These are phyloP conservation scores for Diaporthe sp. DNA, from an alignment of 2,329 filamentous ascomycete genomes.

Conservation along the genomic window DNA sequence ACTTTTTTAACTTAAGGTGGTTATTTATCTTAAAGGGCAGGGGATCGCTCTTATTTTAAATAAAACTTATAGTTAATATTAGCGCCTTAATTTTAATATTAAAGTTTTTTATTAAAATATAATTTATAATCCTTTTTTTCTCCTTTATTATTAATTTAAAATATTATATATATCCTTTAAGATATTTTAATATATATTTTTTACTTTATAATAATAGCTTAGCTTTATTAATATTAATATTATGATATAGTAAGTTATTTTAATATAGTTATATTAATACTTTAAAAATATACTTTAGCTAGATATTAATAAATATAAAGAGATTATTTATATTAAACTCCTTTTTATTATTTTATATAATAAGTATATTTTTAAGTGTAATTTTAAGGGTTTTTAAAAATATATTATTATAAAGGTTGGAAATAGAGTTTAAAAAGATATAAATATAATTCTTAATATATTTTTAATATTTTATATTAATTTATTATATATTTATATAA, in stretches of 20 bases:
- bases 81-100: too few species aligned
- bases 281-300: not conserved
- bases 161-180: not conserved
- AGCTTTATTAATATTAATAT: not conserved
- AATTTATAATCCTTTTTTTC: too few species aligned
- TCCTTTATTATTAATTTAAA: too few species aligned
- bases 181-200: not conserved
- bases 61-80: too few species aligned
- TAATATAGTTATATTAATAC: not conserved
- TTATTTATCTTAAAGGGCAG: too few species aligned
- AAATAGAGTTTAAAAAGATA: not conserved
- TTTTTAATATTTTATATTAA: not conserved
- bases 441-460: not conserved
- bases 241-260: not conserved
- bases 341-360: not conserved
- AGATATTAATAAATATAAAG: not conserved
- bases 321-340: not conserved
- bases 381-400: not conserved
- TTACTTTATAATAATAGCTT: not conserved
- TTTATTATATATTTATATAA: not conserved
- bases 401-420: not conserved
- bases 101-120: too few species aligned
- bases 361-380: not conserved
- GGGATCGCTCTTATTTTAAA: too few species aligned
- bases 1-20: too few species aligned